Evolutionary conservation across 2,329 filamentous ascomycete genomes (phyloP), one percentile per base, ranked within the genome.

Genomic region (Rugonectria rugulosa): DNA sequence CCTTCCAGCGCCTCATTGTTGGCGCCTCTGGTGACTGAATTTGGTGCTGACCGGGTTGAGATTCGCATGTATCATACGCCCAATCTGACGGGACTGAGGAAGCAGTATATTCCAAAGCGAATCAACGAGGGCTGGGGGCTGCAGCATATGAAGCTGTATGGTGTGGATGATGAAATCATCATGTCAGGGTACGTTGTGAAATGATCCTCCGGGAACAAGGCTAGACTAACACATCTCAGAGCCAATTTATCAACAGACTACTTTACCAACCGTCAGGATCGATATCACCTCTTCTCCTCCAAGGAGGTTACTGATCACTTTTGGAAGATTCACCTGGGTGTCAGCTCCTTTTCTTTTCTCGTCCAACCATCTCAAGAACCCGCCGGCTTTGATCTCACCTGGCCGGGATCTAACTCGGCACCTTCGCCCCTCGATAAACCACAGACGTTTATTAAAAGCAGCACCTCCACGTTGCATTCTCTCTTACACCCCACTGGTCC

Each of bases 121-220:
- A 94, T 99, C 71, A 99, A 99, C 65, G 95, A 99, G 76, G 95
- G 95, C 15, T 99, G 95, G 95, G 95, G 95, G 1, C 76, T 99
- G 58, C 95, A 99, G 72, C 95, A 99, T 71, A 99, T 99, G 94
- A 99, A 99, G 81, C 80, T 99, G 1, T 99, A 99, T 66, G 95
- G 95, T 0, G 79, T 97, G 19, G 95, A 99, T 67, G 92, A 99
- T 68, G 92, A 97, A 73, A 89, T 99, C 54, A 94, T 99, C 62
- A 85, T 99, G 67, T 96, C 93, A 7, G 93, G 92, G 85, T 91
- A 82, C 60, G 78, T 53, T 50, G 45, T 17, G 26, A 5, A 19
- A 9, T 56, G 19, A 17, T 14, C 5, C 9, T 40, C 12, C 44
- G 14, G 1, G 4, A 2, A 17, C 14, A 27, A 37, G 17, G 31